phyloP scores from a whole-genome alignment of 2,329 filamentous ascomycete species.

The Colletotrichum euphorbiae region DNA sequence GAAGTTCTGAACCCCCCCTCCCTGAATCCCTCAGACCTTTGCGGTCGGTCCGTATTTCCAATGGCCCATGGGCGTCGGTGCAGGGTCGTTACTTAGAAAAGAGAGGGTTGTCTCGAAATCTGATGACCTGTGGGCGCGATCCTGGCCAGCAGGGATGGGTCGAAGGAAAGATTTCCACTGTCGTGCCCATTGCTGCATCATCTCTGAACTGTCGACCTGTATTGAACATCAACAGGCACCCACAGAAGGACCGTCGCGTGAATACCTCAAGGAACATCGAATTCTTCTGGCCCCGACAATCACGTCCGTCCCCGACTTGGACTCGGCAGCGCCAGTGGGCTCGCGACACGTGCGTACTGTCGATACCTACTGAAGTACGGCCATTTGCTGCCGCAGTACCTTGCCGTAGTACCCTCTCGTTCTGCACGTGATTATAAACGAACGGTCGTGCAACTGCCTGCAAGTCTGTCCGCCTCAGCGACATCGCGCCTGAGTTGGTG shows the following conservation, averaged over 20 bases:
- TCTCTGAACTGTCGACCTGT: background rate
- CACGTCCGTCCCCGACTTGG: slow-evolving; percentile 25
- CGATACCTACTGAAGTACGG: too few species aligned
- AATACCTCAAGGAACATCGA: background rate
- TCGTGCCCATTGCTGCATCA: background rate
- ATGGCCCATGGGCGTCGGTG: slow-evolving; percentile 6
- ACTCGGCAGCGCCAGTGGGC: slow-evolving; percentile 19
- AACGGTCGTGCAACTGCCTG: slow-evolving; percentile 6
- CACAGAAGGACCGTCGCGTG: background rate
- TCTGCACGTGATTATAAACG: background rate
- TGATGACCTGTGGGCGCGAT: background rate
- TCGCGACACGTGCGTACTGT: slow-evolving; percentile 15
- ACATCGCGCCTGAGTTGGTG: background rate
- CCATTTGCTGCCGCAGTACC: slow-evolving; percentile 8
- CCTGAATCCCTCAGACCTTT: background rate
- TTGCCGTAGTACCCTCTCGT: background rate
- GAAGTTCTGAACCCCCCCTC: background rate
- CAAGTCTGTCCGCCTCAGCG: slow-evolving; percentile 16
- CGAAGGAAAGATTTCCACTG: background rate
- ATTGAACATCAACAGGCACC: too few species aligned
- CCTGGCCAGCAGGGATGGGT: background rate
- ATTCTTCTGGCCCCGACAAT: background rate
- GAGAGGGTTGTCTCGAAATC: slow-evolving; percentile 23
- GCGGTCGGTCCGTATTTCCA: slow-evolving; percentile 12
- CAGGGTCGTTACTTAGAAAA: slow-evolving; percentile 12